Conservation (phyloP, 768 basidiomycete species). For the Steccherinum ochraceum region DNA sequence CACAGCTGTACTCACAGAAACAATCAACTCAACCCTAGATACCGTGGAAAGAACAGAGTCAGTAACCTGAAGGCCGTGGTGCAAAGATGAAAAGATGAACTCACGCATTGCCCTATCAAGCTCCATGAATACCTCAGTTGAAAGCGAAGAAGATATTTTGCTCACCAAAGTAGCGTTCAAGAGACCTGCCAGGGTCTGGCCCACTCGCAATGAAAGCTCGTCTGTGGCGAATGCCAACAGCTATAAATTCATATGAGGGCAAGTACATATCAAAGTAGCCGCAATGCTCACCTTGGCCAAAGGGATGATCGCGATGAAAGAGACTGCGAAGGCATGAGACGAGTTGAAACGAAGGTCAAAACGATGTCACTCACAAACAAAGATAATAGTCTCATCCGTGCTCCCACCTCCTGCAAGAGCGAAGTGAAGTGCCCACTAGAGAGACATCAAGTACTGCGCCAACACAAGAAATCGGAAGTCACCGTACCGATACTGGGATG, state of each 20-base stretch:
- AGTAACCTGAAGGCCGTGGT: not conserved
- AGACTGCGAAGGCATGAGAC: conserved; percentile 36
- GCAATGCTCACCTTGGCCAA: conserved; percentile 56
- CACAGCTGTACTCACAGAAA: conserved; percentile 27
- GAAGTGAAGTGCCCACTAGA: conserved; percentile 73
- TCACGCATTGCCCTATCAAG: conserved; percentile 24
- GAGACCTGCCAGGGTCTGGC: conserved; percentile 77
- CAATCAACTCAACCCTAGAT: conserved; percentile 35
- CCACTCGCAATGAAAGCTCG: conserved; percentile 74
- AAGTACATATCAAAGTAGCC: not conserved
- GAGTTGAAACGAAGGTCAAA: not conserved
- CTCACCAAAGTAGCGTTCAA: conserved; percentile 77
- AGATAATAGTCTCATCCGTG: conserved; percentile 53
- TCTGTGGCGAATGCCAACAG: conserved; percentile 82
- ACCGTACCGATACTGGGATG: conserved; percentile 62
- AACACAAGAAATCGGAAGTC: not conserved
- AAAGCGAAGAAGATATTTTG: not conserved
- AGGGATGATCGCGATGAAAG: conserved; percentile 79
- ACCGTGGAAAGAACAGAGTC: not conserved
- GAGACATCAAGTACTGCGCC: conserved; percentile 3
- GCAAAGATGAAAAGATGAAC: conserved; percentile 10
- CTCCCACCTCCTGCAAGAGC: conserved; percentile 33
- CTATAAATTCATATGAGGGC: conserved; percentile 27
- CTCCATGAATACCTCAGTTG: not conserved
- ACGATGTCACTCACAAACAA: conserved; percentile 53